Evolutionary conservation across 2,329 filamentous ascomycete species (phyloP), one percentile per base, ranked within the genome.

Genomic region (Aspergillus fructus): DNA sequence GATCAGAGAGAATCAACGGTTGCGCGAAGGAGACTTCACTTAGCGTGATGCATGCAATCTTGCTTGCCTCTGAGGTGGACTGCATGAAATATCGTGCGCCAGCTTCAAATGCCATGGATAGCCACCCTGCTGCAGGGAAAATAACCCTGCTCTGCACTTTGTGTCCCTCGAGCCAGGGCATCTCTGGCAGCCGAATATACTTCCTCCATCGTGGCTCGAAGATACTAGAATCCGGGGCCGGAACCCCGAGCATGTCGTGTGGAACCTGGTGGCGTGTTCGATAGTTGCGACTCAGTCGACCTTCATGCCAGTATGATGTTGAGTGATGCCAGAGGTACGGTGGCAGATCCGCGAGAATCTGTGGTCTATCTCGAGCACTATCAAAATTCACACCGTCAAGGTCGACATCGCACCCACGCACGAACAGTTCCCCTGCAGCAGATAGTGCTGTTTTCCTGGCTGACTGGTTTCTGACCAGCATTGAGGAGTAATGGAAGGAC

Each of bases 1-100:
- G 47, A 19, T 56, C 53, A 23, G 53, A 40, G 9, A 56, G n/a
- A 17, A 56, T 47, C 7, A 56, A 47, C 17, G 47, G 47, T 15
- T 56, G 50, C 1, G 47, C 53, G 19, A 56, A 56, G 47, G 47
- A 50, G n/a, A 56, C 19, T 24, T 56, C 53, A 21, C 53, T 47
- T 30, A 56, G 46, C 11, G 39, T 40, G 15, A 56, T 43, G n/a
- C 51, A 37, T 4, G 50, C 23, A 11, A 51, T 46, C 34, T 37
- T 50, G 3, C 41, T 41, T 4, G 47, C 39, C 17, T 40, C 47
- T 3, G 27, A 37, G 6, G 30, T 46, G 7, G 53, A 30, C 19
- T 34, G 13, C 37, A 56, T 49, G 17, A 50, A 47, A 11, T 56
- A 47, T 27, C 53, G 53, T 5, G 45, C 21, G 17, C 17, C 17